Evolutionary conservation across 2,329 filamentous ascomycete genomes (phyloP).

Genomic region (Gnomoniopsis sp.): DNA sequence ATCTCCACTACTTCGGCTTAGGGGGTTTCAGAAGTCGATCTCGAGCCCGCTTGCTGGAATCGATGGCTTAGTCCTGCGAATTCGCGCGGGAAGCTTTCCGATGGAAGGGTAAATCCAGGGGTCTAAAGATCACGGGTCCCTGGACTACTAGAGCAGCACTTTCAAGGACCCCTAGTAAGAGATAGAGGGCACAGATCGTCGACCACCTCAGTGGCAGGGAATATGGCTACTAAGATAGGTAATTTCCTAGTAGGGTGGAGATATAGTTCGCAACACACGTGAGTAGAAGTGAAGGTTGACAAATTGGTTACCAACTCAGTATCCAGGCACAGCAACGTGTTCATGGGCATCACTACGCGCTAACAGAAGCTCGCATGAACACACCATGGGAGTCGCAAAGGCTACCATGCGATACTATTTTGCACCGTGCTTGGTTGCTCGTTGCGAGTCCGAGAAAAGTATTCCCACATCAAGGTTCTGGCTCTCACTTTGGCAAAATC

Average conservation of each 20-base stretch:
- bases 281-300: not conserved
- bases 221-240: not conserved
- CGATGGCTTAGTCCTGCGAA: conserved; percentile 7
- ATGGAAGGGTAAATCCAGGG: not conserved
- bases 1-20: conserved; percentile 3
- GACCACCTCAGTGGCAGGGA: not conserved
- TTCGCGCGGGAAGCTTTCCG: conserved; percentile 5
- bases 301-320: not conserved
- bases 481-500: not conserved
- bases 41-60: conserved; percentile 5
- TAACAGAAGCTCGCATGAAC: not conserved
- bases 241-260: too few species aligned
- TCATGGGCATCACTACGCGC: not conserved
- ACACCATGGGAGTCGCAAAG: not conserved
- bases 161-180: not conserved
- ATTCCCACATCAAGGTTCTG: not conserved
- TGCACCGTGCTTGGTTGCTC: not conserved
- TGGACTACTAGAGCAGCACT: not conserved
- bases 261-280: not conserved
- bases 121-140: conserved; percentile 3
- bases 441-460: not conserved
- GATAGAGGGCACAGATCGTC: not conserved
- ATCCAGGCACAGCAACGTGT: not conserved
- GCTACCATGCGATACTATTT: not conserved
- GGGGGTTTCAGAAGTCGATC: conserved; percentile 14